phyloP scores from a whole-genome alignment of 192 early-diverging fungal genomes.

The Backusella australiensis region DNA sequence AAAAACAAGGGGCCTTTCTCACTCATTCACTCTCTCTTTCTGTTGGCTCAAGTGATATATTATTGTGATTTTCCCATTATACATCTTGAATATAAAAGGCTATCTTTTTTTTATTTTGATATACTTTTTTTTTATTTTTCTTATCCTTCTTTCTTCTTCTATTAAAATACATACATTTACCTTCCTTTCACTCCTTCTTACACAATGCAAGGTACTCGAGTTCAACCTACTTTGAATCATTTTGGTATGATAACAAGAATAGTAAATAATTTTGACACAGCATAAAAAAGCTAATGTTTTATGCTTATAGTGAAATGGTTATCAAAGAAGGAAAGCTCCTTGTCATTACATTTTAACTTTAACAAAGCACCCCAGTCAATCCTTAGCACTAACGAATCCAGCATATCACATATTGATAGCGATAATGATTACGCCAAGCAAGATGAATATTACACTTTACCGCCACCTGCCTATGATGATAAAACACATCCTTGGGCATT shows the following conservation, averaged over 20 bases:
- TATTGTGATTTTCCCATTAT: neutral
- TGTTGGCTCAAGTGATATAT: neutral
- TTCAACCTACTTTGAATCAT: neutral
- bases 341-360: neutral
- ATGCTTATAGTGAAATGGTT: neutral
- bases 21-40: too few relatives aligned
- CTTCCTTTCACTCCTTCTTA: neutral
- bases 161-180: neutral
- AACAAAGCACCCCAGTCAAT: neutral
- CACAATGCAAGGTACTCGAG: neutral
- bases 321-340: neutral
- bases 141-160: neutral
- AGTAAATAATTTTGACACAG: neutral
- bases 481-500: slow-evolving; percentile 17
- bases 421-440: neutral
- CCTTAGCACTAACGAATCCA: neutral
- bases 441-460: neutral
- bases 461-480: slow-evolving; percentile 23
- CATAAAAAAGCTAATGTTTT: neutral
- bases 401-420: neutral
- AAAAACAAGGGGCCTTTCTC: neutral
- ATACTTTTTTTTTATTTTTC: neutral
- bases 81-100: neutral
- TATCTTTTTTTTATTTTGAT: neutral
- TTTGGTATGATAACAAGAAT: neutral